Evolutionary conservation across 306 rosid genomes (phyloP).

Genomic region (Trichosanthes cucumerina): DNA sequence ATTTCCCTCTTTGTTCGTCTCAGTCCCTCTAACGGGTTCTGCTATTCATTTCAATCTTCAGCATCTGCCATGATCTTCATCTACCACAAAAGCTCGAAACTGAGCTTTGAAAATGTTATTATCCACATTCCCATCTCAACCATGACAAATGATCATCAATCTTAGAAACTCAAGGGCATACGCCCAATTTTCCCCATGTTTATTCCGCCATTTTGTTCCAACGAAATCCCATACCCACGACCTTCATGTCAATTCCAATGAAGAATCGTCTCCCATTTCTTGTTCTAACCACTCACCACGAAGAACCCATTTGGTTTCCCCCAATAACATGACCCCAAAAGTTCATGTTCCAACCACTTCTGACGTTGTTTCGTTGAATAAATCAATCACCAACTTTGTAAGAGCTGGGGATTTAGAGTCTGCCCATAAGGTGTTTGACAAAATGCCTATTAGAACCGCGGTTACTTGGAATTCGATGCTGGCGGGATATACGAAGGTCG

Average conservation of each 20-base stretch:
- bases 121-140: neutral
- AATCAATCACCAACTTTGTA: slow-evolving; percentile 36
- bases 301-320: slow-evolving; percentile 17
- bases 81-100: neutral
- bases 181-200: neutral
- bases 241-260: slow-evolving; percentile 12
- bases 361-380: slow-evolving; percentile 37
- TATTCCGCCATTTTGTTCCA: slow-evolving; percentile 6
- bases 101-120: neutral
- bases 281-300: slow-evolving; percentile 8
- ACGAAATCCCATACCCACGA: slow-evolving; percentile 13
- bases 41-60: neutral
- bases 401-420: slow-evolving; percentile 49
- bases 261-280: slow-evolving; percentile 9
- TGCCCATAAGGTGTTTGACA: slow-evolving; percentile 43
- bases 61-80: neutral
- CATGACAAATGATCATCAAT: slow-evolving; percentile 20
- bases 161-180: slow-evolving; percentile 8
- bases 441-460: slow-evolving; percentile 47
- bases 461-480: slow-evolving; percentile 73
- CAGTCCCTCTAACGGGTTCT: neutral
- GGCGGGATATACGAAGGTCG: slow-evolving; percentile 36
- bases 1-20: neutral
- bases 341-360: neutral
- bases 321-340: slow-evolving; percentile 10